Evolutionary conservation across 495 filamentous ascomycete genomes (phyloP).

Genomic region (Lepraria neglecta): DNA sequence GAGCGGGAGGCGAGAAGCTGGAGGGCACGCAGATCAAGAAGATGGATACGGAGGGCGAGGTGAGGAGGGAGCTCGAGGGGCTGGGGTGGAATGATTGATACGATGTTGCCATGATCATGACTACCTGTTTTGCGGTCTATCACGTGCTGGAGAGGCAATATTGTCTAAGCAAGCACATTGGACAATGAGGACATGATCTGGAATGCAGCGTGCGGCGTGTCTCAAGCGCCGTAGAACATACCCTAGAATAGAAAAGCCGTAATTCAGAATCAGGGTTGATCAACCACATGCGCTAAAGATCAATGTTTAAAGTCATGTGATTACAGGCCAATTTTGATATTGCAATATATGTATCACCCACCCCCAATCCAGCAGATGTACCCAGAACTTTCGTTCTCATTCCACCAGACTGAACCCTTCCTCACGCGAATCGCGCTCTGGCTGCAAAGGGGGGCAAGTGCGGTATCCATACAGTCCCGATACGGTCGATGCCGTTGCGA

Average conservation of each 20-base stretch:
- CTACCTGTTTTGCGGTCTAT: too few relatives aligned
- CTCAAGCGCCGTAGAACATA: too few relatives aligned
- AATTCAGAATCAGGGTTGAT: too few relatives aligned
- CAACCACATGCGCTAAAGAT: too few relatives aligned
- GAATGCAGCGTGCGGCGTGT: neutral
- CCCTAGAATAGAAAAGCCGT: too few relatives aligned
- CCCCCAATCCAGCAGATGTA: constrained; percentile 1
- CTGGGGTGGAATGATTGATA: constrained; percentile 47
- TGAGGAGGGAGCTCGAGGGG: constrained; percentile 73
- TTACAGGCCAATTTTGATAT: neutral
- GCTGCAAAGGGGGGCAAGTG: constrained; percentile 2
- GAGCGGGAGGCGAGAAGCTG: constrained; percentile 87
- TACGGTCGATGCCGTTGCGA: constrained; percentile 23
- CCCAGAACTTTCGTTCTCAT: neutral
- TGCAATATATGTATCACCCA: constrained; percentile 4
- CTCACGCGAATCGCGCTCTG: constrained; percentile 9
- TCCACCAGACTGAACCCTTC: neutral
- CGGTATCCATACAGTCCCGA: constrained; percentile 15
- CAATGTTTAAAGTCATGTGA: too few relatives aligned
- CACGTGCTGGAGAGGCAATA: too few relatives aligned
- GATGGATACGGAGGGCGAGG: constrained; percentile 77
- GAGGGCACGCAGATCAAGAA: constrained; percentile 99
- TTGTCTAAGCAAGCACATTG: neutral
- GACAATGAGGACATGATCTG: neutral
- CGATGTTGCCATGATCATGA: neutral